These are phyloP conservation scores for Nepenthes gracilis DNA, from an alignment of 148 eudicot species.

Conservation along the genomic window DNA sequence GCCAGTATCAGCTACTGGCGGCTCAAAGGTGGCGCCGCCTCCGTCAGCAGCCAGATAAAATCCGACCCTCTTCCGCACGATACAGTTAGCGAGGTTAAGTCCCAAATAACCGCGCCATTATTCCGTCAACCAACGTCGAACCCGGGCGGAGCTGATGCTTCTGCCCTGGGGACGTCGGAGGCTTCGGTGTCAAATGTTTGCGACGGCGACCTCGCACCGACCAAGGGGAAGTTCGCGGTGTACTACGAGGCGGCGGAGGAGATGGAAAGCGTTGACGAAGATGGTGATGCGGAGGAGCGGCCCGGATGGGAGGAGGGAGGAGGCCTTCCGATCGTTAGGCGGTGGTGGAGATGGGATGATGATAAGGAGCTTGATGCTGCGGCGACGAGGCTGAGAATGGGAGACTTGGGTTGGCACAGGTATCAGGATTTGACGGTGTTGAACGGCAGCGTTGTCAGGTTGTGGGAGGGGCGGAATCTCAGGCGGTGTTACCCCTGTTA, in stretches of 20 bases:
- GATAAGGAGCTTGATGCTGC: no score
- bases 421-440: slow-evolving; percentile 5
- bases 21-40: neutral
- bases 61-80: neutral
- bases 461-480: slow-evolving; percentile 1
- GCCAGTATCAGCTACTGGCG: slow-evolving; percentile 3
- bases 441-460: slow-evolving; percentile 7
- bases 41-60: neutral
- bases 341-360: slow-evolving; percentile 4
- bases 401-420: slow-evolving; percentile 8
- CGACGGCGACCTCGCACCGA: no score
- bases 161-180: no score
- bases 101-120: no score
- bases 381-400: slow-evolving; percentile 1
- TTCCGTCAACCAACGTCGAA: no score
- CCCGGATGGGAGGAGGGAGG: neutral
- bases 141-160: no score
- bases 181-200: no score
- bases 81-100: neutral
- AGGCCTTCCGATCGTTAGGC: no score
- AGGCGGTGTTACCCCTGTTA: no score
- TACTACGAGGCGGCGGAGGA: neutral
- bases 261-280: neutral
- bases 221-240: no score
- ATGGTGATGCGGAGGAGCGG: neutral